Evolutionary conservation across 164 flowering plant species (phyloP).

Genomic region (Annona cherimola): DNA sequence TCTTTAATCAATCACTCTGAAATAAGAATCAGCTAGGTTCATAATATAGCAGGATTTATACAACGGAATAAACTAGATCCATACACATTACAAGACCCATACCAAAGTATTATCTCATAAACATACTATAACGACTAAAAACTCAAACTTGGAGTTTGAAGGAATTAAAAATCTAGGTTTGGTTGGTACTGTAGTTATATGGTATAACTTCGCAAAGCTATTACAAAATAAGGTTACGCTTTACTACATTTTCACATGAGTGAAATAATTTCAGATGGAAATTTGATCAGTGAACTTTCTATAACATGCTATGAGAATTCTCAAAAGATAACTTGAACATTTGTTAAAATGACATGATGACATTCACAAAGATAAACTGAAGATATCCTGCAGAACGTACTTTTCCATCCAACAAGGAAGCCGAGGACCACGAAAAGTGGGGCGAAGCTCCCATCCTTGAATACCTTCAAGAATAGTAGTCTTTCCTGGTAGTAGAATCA

Average conservation of each 20-base stretch:
- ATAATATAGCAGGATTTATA: no score
- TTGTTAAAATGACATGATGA: not conserved
- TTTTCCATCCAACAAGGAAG: constrained; percentile 98
- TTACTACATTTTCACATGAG: not conserved
- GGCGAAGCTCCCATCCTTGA: constrained; percentile 99
- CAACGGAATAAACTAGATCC: no score
- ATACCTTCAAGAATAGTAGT: constrained; percentile 76
- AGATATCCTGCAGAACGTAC: constrained; percentile 37
- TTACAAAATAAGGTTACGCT: no score
- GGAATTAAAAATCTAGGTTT: not conserved
- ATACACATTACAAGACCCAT: not conserved
- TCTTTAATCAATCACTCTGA: no score
- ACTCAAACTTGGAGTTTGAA: not conserved
- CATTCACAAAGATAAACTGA: no score
- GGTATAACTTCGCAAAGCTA: no score
- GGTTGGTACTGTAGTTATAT: no score
- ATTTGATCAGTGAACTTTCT: not conserved
- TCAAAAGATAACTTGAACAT: not conserved
- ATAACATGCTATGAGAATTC: not conserved
- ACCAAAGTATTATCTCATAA: not conserved
- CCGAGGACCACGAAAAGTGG: constrained; percentile 84
- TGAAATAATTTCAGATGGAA: not conserved
- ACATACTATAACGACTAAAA: not conserved
- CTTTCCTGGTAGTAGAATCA: constrained; percentile 85
- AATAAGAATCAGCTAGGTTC: no score